Conservation (phyloP, 1,284 basidiomycete genomes). For the Ustilago shanxiensis region DNA sequence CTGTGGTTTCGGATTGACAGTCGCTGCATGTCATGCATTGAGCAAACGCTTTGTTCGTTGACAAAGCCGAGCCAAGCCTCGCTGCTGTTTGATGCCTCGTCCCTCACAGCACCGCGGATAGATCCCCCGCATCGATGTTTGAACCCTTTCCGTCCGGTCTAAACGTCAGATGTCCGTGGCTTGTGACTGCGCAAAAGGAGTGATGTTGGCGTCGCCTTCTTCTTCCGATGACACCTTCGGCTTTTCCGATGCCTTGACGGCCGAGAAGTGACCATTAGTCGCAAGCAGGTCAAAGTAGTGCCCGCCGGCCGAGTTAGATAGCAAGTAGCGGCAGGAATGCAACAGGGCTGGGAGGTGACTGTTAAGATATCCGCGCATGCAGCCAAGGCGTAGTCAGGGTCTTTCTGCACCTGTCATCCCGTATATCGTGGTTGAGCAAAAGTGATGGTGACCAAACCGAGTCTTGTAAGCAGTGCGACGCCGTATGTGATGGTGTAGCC, state of each 20-base stretch:
- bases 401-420: too few species aligned
- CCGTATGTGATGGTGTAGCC: too few species aligned
- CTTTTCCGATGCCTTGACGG: slow-evolving; percentile 6
- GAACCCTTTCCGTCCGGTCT: background rate
- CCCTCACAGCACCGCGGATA: background rate
- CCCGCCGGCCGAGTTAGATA: slow-evolving; percentile 1
- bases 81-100: background rate
- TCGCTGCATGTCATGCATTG: background rate
- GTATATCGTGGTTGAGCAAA: too few species aligned
- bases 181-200: background rate
- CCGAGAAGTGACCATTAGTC: background rate
- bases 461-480: too few species aligned
- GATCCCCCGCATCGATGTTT: background rate
- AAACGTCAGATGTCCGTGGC: background rate
- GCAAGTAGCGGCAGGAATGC: background rate
- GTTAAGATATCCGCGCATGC: background rate
- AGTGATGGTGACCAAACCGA: too few species aligned
- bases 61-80: too few species aligned
- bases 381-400: background rate
- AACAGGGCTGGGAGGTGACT: background rate
- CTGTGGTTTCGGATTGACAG: background rate
- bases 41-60: background rate
- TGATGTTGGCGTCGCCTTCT: background rate
- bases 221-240: background rate
- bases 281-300: background rate